phyloP scores from a whole-genome alignment of 2,329 filamentous ascomycete genomes.

The Fusarium penzigii region DNA sequence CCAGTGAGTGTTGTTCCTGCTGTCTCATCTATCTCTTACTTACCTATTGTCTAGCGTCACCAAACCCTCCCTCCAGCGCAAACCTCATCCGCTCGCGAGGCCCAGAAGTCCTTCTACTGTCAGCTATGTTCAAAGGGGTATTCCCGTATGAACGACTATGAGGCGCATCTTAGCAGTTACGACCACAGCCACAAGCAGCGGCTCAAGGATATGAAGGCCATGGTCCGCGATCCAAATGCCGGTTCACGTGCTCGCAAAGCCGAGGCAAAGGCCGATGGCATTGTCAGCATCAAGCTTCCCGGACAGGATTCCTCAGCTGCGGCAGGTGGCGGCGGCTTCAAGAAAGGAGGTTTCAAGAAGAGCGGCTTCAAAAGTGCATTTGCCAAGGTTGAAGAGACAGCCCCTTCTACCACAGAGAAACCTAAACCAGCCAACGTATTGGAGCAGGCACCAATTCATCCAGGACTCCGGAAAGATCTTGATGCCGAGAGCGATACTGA shows the following conservation, averaged over 20 bases:
- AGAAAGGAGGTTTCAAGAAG: slow-evolving; percentile 76
- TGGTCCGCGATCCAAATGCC: slow-evolving; percentile 71
- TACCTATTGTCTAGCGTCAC: slow-evolving; percentile 46
- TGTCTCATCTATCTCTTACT: slow-evolving; percentile 29
- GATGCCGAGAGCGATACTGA: slow-evolving; percentile 63
- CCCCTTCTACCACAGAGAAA: slow-evolving; percentile 42
- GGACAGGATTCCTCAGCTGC: slow-evolving; percentile 29
- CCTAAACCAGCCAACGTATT: slow-evolving; percentile 33
- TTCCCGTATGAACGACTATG: slow-evolving; percentile 91
- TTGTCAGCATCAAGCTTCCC: slow-evolving; percentile 67
- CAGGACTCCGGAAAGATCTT: slow-evolving; percentile 22
- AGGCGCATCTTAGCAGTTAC: slow-evolving; percentile 90
- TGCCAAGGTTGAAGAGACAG: slow-evolving; percentile 49
- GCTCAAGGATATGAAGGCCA: slow-evolving; percentile 83
- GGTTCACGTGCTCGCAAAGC: slow-evolving; percentile 66
- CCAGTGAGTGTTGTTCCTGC: slow-evolving; percentile 52
- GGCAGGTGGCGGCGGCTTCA: slow-evolving; percentile 50
- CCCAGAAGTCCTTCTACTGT: slow-evolving; percentile 80
- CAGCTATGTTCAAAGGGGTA: slow-evolving; percentile 92
- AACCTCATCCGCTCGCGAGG: slow-evolving; percentile 69
- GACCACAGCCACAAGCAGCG: slow-evolving; percentile 95
- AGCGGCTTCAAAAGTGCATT: slow-evolving; percentile 81
- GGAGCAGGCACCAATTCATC: slow-evolving; percentile 20
- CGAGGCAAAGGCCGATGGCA: slow-evolving; percentile 68
- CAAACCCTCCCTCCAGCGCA: slow-evolving; percentile 60